Conservation (phyloP, 345 rosid genomes). For the Rhodomyrtus tomentosa region DNA sequence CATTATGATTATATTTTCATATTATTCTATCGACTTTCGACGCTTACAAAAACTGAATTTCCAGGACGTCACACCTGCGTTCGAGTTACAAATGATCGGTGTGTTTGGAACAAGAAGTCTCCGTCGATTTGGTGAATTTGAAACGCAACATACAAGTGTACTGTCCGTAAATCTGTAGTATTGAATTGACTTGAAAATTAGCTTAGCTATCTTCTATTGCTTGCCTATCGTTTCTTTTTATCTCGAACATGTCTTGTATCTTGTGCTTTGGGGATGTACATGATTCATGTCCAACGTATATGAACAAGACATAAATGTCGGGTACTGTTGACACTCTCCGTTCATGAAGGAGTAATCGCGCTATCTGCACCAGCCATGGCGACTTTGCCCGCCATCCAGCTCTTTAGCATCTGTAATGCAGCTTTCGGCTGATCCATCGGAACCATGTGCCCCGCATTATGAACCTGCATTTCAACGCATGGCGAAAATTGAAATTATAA, state of each 20-base stretch:
- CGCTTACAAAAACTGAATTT: no score
- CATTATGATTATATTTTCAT: no score
- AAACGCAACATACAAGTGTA: not conserved
- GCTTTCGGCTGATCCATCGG: slow-evolving; percentile 98
- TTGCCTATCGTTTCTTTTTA: not conserved
- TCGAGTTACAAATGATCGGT: not conserved
- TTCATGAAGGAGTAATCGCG: not conserved
- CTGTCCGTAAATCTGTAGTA: not conserved
- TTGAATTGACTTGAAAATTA: not conserved
- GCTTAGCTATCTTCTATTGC: not conserved
- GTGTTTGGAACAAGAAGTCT: not conserved
- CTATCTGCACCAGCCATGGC: not conserved
- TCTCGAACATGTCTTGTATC: not conserved
- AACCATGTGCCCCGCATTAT: slow-evolving; percentile 87
- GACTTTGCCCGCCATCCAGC: slow-evolving; percentile 77
- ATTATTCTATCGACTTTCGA: no score
- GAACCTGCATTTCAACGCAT: slow-evolving; percentile 31
- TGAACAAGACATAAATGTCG: not conserved
- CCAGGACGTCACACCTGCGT: no score
- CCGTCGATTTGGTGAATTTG: not conserved
- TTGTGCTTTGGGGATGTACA: not conserved
- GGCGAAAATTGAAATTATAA: not conserved
- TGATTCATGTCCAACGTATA: not conserved
- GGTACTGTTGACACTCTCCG: not conserved
- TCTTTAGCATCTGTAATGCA: slow-evolving; percentile 60